phyloP scores from a whole-genome alignment of 139 green algal species.

The Picochlorum sp. region DNA sequence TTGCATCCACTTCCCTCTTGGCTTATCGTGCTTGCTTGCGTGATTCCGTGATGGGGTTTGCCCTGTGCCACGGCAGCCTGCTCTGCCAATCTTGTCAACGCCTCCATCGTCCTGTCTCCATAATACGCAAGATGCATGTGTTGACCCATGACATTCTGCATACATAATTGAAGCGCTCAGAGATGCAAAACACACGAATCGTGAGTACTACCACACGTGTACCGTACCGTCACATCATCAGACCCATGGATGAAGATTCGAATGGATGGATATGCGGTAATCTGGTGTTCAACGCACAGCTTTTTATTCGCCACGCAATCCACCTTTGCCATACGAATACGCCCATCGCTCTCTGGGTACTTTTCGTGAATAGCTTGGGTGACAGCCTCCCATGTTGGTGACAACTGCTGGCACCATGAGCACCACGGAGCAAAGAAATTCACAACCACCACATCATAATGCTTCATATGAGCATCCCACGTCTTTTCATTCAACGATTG shows the following conservation, averaged over 20 bases:
- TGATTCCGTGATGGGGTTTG: constrained; percentile 40
- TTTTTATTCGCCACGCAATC: constrained; percentile 82
- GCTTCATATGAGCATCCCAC: constrained; percentile 35
- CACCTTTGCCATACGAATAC: constrained; percentile 88
- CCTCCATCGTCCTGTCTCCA: constrained; percentile 81
- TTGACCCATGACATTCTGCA: constrained; percentile 21
- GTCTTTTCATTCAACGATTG: constrained; percentile 31
- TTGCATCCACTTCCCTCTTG: constrained; percentile 2
- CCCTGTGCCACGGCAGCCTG: constrained; percentile 62
- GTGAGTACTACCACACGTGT: not conserved
- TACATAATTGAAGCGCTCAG: not conserved
- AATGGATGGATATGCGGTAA: constrained; percentile 92
- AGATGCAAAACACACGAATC: not conserved
- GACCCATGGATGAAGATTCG: constrained; percentile 84
- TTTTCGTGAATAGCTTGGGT: constrained; percentile 75
- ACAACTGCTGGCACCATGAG: constrained; percentile 91
- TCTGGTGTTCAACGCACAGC: constrained; percentile 77
- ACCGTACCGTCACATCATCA: constrained; percentile 55
- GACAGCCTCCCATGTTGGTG: constrained; percentile 87
- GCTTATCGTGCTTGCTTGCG: not conserved
- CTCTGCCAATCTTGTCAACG: constrained; percentile 76
- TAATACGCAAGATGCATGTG: constrained; percentile 67
- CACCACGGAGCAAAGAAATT: constrained; percentile 98
- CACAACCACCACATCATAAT: constrained; percentile 69
- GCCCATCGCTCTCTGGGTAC: constrained; percentile 76